phyloP scores from a whole-genome alignment of 2,329 filamentous ascomycete species.

The Sphaerulina musiva region DNA sequence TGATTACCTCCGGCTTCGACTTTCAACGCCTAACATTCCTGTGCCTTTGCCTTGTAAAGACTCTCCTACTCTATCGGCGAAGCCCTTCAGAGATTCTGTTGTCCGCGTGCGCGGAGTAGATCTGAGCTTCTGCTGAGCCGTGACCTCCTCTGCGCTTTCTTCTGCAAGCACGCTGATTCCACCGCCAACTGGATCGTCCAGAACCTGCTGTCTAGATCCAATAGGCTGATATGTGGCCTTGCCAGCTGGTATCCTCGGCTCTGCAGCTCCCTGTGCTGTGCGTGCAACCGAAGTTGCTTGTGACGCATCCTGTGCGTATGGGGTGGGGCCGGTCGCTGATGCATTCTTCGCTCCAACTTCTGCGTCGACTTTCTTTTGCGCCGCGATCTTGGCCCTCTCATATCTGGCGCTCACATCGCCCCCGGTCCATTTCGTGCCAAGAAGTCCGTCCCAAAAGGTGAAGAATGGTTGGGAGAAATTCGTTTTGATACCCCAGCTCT shows the following conservation, averaged over 20 bases:
- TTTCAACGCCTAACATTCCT: slow-evolving; percentile 43
- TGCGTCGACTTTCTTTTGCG: slow-evolving; percentile 51
- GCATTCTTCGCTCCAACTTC: slow-evolving; percentile 33
- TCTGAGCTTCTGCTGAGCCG: slow-evolving; percentile 30
- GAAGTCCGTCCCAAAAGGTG: slow-evolving; percentile 82
- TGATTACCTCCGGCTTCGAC: slow-evolving; percentile 19
- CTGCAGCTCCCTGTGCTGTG: slow-evolving; percentile 14
- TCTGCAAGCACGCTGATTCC: slow-evolving; percentile 36
- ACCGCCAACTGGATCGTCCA: slow-evolving; percentile 34
- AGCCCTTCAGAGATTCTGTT: slow-evolving; percentile 38
- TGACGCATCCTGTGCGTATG: slow-evolving; percentile 26
- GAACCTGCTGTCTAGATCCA: slow-evolving; percentile 37
- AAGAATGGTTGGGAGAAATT: slow-evolving; percentile 82
- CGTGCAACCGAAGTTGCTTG: slow-evolving; percentile 22
- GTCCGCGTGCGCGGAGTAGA: slow-evolving; percentile 39
- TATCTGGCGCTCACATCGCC: slow-evolving; percentile 55
- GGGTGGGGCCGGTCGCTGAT: slow-evolving; percentile 5
- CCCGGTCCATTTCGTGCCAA: slow-evolving; percentile 78
- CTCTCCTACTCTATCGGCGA: slow-evolving; percentile 42
- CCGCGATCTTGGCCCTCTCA: slow-evolving; percentile 49
- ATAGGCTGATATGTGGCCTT: slow-evolving; percentile 38
- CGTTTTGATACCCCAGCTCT: slow-evolving; percentile 97
- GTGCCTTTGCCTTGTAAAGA: slow-evolving; percentile 42
- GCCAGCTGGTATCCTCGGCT: slow-evolving; percentile 30
- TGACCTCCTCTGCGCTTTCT: slow-evolving; percentile 38